These are phyloP conservation scores for Apiotrichum siamense DNA, from an alignment of 1,284 basidiomycete genomes.

Conservation along the genomic window DNA sequence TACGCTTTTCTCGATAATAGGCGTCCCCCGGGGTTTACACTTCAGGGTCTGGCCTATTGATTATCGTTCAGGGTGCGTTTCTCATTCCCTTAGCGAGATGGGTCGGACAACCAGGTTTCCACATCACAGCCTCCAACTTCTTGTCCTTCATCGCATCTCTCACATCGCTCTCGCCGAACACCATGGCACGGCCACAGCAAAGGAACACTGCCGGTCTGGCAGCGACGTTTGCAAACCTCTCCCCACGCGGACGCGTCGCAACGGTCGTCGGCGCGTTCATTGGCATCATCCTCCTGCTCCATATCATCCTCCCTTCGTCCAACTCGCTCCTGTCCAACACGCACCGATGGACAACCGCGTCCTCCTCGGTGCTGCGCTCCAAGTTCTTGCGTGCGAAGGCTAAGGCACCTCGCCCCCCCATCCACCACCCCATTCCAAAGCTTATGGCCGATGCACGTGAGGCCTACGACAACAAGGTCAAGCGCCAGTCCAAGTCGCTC, in stretches of 20 bases:
- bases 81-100: no score
- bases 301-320: constrained; percentile 31
- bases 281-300: constrained; percentile 29
- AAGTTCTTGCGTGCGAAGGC: constrained; percentile 42
- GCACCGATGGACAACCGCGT: constrained; percentile 43
- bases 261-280: constrained; percentile 24
- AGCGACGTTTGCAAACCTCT: constrained; percentile 8
- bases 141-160: neutral
- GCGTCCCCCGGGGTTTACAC: no score
- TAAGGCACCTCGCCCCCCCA: constrained; percentile 36
- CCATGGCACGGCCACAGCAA: constrained; percentile 10
- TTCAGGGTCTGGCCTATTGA: no score
- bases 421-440: constrained; percentile 68
- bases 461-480: constrained; percentile 61
- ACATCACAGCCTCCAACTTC: no score
- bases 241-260: constrained; percentile 24
- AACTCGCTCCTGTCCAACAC: constrained; percentile 29
- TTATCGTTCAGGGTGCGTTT: no score
- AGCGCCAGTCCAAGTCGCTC: constrained; percentile 68
- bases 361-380: constrained; percentile 43
- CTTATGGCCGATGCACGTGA: constrained; percentile 73
- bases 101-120: no score
- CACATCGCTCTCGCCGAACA: neutral
- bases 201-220: neutral
- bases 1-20: no score